Evolutionary conservation across 192 early-diverging fungal genomes (phyloP), one percentile per base, ranked within the genome.

Genomic region (Helicostylum pulchrum): DNA sequence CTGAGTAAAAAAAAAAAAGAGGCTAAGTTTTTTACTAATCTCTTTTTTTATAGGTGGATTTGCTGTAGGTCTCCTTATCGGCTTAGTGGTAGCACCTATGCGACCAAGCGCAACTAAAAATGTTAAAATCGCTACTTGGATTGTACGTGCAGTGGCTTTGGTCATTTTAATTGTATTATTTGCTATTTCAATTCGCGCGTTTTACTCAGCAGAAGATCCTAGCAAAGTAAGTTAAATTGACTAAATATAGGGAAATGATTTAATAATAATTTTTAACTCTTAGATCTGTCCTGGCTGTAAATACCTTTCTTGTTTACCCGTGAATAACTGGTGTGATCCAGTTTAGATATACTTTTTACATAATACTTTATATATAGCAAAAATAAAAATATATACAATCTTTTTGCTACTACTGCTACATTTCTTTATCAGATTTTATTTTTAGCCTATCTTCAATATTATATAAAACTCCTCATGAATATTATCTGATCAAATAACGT

Each of bases 221-320:
- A 68, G 17, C 32, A 39, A 50, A 59, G 70, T 71, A 66, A 51
- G 15, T 21, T 47, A 19, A n/a, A 58, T 17, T 11, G 7, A 57
- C 36, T 39, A 39, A 39, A 39, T 39, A 39, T 39, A 10, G 15
- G n/a, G 19, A 45, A 20, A 3, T 39, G n/a, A 2, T 26, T 34
- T 23, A 4, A 51, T 26, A 26, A 2, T 26, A 26, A 26, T 26
- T 44, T 63, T 30, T 45, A 31, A 10, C 21, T 43, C 19, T 14
- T 66, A 83, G 50, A 76, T 70, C 23, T 88, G 86, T 66, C 76
- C 67, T 30, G 84, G 84, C 76, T 88, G 86, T 71, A 85, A 75
- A 66, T 85, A 87, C 57, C 66, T 87, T 15, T 75, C 70, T 36
- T 83, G 78, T 34, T 36, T 83, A 54, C 81, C 81, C 6, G 70